Conservation (phyloP, 2,329 filamentous ascomycete genomes). For the Ascochyta clinopodiicola region DNA sequence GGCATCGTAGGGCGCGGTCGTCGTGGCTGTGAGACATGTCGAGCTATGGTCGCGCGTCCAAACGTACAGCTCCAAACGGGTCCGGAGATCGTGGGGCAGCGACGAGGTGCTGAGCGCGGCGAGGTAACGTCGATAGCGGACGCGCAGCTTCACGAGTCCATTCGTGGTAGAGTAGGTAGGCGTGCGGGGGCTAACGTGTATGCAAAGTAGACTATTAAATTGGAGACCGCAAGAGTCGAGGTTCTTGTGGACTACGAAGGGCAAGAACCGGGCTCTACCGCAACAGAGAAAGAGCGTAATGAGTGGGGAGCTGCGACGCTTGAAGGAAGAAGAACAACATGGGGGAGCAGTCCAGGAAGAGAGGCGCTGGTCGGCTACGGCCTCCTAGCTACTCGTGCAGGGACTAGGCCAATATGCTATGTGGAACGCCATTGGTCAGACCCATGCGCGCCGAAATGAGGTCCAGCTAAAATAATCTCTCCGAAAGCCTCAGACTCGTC, state of each 20-base stretch:
- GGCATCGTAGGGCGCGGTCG: conserved; percentile 4
- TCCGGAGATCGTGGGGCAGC: conserved; percentile 20
- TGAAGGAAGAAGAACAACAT: conserved; percentile 38
- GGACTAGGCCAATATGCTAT: conserved; percentile 23
- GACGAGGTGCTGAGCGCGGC: conserved; percentile 23
- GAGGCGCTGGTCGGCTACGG: conserved; percentile 17
- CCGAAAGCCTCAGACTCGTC: conserved; percentile 21
- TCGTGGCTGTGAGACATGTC: conserved; percentile 16
- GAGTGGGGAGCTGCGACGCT: conserved; percentile 46
- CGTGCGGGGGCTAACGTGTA: conserved; percentile 16
- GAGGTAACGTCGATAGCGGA: conserved; percentile 31
- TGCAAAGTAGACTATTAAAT: conserved; percentile 25
- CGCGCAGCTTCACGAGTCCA: conserved; percentile 43
- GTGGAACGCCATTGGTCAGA: conserved; percentile 31
- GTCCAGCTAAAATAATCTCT: conserved; percentile 39
- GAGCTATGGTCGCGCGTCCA: conserved; percentile 14
- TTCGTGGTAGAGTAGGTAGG: conserved; percentile 30
- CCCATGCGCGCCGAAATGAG: conserved; percentile 37
- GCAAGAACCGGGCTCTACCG: conserved; percentile 35
- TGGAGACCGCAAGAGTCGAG: conserved; percentile 24
- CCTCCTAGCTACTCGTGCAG: conserved; percentile 21
- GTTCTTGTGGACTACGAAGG: conserved; percentile 31
- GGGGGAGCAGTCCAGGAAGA: conserved; percentile 28
- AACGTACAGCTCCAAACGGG: conserved; percentile 15
- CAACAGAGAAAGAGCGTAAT: conserved; percentile 45